Conservation (phyloP, 2,329 filamentous ascomycete genomes). For the Alternaria angustiovoidea region DNA sequence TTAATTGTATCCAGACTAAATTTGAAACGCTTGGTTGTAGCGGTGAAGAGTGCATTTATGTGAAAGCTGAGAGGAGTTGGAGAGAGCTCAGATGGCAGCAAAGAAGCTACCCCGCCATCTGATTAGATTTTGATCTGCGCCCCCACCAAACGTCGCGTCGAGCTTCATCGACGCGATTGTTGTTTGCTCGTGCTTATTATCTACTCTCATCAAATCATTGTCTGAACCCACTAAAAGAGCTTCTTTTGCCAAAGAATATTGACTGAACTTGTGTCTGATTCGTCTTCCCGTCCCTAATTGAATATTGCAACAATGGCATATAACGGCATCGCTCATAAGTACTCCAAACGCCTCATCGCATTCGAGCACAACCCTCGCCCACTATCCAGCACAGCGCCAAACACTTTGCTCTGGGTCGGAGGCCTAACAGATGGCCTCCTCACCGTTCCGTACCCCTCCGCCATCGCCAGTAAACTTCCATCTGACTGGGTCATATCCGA, state of each 20-base stretch:
- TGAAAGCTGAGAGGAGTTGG: neutral
- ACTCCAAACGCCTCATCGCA: constrained; percentile 53
- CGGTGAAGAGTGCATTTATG: too few species aligned
- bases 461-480: constrained; percentile 59
- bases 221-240: neutral
- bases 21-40: too few species aligned
- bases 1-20: too few species aligned
- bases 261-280: neutral
- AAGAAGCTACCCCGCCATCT: constrained; percentile 16
- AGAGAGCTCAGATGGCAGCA: neutral
- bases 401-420: constrained; percentile 74
- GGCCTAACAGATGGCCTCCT: constrained; percentile 75
- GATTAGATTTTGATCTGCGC: constrained; percentile 11
- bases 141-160: constrained; percentile 9
- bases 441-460: constrained; percentile 66
- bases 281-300: neutral
- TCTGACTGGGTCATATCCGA: constrained; percentile 63
- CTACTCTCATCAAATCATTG: neutral
- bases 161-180: neutral
- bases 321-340: constrained; percentile 53
- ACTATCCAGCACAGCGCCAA: constrained; percentile 41
- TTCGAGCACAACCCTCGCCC: constrained; percentile 55
- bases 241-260: neutral
- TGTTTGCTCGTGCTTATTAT: neutral
- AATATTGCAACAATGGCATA: constrained; percentile 35